Base-by-base conservation (phyloP, 1,139 yeast genomes). In the Lodderomyces theae region DNA sequence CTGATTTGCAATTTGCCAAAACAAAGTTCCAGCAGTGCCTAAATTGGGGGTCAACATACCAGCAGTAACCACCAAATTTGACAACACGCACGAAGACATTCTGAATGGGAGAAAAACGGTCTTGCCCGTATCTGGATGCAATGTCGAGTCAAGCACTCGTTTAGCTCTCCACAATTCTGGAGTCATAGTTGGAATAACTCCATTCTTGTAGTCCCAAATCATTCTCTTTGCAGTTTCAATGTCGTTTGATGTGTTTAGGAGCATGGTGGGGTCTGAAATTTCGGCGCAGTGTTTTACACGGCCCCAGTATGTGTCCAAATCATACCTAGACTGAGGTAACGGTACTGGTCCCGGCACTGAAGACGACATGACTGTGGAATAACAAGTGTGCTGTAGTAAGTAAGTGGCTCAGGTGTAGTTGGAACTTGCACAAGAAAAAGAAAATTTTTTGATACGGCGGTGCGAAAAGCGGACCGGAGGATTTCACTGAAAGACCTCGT, bases 1-100 rank as follows among this genome's bases (percentile, higher is more conserved):
- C 66, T 92, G 99, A 66, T 92, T 92, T 22, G 97, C 95, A 59
- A 92, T 80, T 65, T 92, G 98, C 98, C 98, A 92, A 64, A 92
- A 89, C 23, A 89, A 62, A 0, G 97, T 90, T 21, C 98, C 98
- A 0, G 77, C 80, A 9, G 92, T 82, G 11, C 95, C 95, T 57
- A 92, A 63, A 47, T 86, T 86, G 5, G 98, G 98, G 1, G 97
- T 90, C 54, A 92, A 76, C 98, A 92, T 92, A 51, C 98, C 98
- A 3, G 87, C 90, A 10, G 98, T 92, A 38, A 92, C 97, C 19
- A 92, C 92, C 63, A 92, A 69, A 63, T 92, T 92, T 11, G 96
- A 87, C 44, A 92, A 71, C 16, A 92, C 98, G 67, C 94, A 88
- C 26, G 94, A 84, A 15, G 97, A 89, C 98, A 92, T 92, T 63